These are phyloP conservation scores for Coemansia sp. DNA, from an alignment of 192 early-diverging fungal genomes.

Conservation along the genomic window DNA sequence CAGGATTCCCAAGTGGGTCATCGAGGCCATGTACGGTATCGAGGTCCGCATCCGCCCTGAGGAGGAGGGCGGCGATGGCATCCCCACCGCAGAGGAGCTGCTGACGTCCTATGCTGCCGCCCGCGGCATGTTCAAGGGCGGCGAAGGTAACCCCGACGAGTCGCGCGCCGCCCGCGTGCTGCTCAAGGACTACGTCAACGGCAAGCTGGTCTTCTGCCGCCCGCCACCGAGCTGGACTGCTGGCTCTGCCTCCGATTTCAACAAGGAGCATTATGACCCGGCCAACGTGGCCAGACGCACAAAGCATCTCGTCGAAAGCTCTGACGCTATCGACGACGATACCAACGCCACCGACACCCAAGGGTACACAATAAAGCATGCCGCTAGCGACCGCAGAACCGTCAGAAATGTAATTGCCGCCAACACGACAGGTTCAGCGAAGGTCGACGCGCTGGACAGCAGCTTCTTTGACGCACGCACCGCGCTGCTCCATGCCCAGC, in stretches of 20 bases:
- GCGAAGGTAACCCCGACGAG: slow-evolving; percentile 98
- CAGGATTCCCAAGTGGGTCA: slow-evolving; percentile 81
- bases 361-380: slow-evolving; percentile 50
- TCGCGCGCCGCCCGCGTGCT: slow-evolving; percentile 93
- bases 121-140: slow-evolving; percentile 85
- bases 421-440: slow-evolving; percentile 45
- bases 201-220: slow-evolving; percentile 87
- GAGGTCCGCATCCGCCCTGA: slow-evolving; percentile 70
- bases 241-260: slow-evolving; percentile 67
- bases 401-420: slow-evolving; percentile 52
- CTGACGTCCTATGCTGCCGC: slow-evolving; percentile 89
- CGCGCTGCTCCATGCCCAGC: slow-evolving; percentile 25
- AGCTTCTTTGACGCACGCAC: slow-evolving; percentile 36
- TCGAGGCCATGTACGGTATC: slow-evolving; percentile 94
- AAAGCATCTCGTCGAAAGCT: slow-evolving; percentile 50
- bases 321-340: neutral
- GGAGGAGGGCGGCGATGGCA: slow-evolving; percentile 73
- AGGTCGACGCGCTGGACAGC: slow-evolving; percentile 35
- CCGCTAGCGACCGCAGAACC: slow-evolving; percentile 59
- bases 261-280: slow-evolving; percentile 75
- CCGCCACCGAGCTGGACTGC: slow-evolving; percentile 65
- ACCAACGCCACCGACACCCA: slow-evolving; percentile 40
- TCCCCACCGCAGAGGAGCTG: slow-evolving; percentile 89
- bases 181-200: slow-evolving; percentile 97
- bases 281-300: slow-evolving; percentile 41